phyloP scores from a whole-genome alignment of 805 yeast species.

The Teunomyces stri region DNA sequence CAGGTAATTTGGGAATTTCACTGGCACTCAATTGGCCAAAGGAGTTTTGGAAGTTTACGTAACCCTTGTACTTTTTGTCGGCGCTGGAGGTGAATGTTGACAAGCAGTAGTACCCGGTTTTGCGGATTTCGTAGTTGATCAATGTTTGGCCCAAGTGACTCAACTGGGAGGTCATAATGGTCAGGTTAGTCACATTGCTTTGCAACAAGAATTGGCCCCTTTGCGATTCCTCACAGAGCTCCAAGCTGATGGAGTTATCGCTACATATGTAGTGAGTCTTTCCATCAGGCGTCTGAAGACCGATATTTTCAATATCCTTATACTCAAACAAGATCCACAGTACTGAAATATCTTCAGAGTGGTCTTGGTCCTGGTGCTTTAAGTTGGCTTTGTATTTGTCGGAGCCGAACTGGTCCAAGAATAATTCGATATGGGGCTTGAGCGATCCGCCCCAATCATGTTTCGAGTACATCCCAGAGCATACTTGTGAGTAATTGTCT shows the following conservation, averaged over 20 bases:
- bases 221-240: conserved; percentile 51
- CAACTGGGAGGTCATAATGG: conserved; percentile 56
- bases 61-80: conserved; percentile 52
- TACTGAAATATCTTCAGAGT: conserved; percentile 42
- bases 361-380: conserved; percentile 19
- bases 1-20: conserved; percentile 86
- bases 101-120: conserved; percentile 92
- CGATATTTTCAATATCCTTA: conserved; percentile 69
- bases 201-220: conserved; percentile 62
- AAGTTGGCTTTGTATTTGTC: conserved; percentile 25
- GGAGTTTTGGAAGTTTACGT: conserved; percentile 85
- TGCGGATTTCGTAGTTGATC: conserved; percentile 59
- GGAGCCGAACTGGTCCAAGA: conserved; percentile 26
- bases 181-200: conserved; percentile 45
- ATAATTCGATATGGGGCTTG: conserved; percentile 49
- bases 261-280: conserved; percentile 69
- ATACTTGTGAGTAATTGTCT: conserved; percentile 54
- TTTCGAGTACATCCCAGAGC: conserved; percentile 88
- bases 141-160: conserved; percentile 58
- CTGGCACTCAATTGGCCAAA: conserved; percentile 87
- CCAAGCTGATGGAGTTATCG: conserved; percentile 54
- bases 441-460: conserved; percentile 82
- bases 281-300: conserved; percentile 48
- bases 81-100: conserved; percentile 56
- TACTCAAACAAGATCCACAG: conserved; percentile 81